phyloP scores from a whole-genome alignment of 1,284 basidiomycete genomes.

The Waitea zeae region DNA sequence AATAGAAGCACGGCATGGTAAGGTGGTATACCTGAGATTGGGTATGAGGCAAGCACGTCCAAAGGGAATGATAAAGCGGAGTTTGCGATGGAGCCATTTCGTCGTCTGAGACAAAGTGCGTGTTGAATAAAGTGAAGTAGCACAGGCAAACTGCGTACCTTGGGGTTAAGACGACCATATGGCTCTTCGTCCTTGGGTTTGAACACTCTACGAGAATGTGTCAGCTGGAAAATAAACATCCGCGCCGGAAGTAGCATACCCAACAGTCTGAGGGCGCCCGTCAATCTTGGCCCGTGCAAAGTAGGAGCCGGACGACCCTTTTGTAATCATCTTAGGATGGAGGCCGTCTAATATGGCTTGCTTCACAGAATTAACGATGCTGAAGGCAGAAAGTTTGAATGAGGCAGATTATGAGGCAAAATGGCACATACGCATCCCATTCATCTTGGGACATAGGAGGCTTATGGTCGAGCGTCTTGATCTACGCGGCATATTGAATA shows the following conservation, averaged over 20 bases:
- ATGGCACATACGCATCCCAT: conserved; percentile 41
- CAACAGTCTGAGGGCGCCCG: conserved; percentile 56
- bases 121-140: neutral
- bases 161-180: conserved; percentile 70
- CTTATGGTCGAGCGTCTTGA: conserved; percentile 66
- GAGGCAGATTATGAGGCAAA: neutral
- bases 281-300: conserved; percentile 66
- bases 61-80: conserved; percentile 75
- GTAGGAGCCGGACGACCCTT: conserved; percentile 78
- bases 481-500: conserved; percentile 18
- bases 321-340: conserved; percentile 78
- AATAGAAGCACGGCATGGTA: neutral
- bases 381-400: no score
- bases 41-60: conserved; percentile 75
- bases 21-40: conserved; percentile 45
- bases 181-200: conserved; percentile 87
- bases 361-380: conserved; percentile 47
- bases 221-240: conserved; percentile 3
- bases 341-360: conserved; percentile 57
- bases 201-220: conserved; percentile 44
- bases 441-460: conserved; percentile 54
- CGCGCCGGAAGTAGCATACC: conserved; percentile 26
- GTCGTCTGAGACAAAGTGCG: conserved; percentile 35
- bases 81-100: conserved; percentile 82
- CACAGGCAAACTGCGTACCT: conserved; percentile 21